Conservation (phyloP, 2,329 filamentous ascomycete species). For the Microcyclosporella mali region DNA sequence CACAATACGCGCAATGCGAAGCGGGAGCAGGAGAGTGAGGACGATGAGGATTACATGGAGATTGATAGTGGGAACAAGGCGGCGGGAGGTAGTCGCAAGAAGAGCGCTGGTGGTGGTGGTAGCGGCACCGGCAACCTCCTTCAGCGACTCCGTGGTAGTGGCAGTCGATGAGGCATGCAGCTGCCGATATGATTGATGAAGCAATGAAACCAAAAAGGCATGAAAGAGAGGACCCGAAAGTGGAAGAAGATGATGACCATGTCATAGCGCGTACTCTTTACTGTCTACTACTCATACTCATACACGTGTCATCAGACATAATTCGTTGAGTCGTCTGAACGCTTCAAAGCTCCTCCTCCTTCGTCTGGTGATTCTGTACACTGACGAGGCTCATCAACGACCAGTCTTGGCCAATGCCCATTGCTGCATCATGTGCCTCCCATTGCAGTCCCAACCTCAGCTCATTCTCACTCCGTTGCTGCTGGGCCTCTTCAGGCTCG, state of each 20-base stretch:
- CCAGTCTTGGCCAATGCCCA: constrained; percentile 20
- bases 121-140: background rate
- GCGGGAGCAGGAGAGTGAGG: constrained; percentile 20
- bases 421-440: constrained; percentile 24
- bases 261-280: too few species aligned
- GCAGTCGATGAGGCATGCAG: background rate
- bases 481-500: background rate
- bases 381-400: constrained; percentile 25
- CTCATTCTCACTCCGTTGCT: constrained; percentile 1
- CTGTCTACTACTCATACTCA: too few species aligned
- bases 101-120: constrained; percentile 4
- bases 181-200: background rate
- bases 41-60: constrained; percentile 31
- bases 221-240: too few species aligned
- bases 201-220: background rate
- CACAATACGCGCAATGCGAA: constrained; percentile 11
- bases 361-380: constrained; percentile 23
- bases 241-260: too few species aligned
- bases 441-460: constrained; percentile 16
- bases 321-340: background rate
- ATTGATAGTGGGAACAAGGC: constrained; percentile 21
- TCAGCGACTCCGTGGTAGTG: background rate
- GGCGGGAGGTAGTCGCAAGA: constrained; percentile 13
- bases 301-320: background rate
- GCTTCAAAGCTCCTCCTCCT: constrained; percentile 27